Base-by-base conservation (phyloP, 164 flowering plant species). In the Protea cynaroides region DNA sequence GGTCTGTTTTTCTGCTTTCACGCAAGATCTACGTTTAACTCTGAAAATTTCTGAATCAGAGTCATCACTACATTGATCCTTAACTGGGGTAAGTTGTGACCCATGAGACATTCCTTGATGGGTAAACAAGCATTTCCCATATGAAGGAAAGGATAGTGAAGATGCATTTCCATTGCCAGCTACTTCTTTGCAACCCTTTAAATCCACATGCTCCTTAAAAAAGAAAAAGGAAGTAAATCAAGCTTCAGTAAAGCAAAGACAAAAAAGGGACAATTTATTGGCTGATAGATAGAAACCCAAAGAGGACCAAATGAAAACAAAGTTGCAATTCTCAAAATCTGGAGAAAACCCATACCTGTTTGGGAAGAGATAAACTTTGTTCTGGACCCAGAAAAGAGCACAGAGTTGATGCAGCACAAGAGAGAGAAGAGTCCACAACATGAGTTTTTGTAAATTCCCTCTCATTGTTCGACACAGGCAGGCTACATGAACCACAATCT, bases 41-140 rank as follows among this genome's bases (percentile, higher is more conserved):
- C 93, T 73, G 74, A 88, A 91, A 50, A 79, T 80, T 74, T 87
- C 93, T 56, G 84, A 77, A 71, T 87, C 95, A 62, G 93, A 85
- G 72, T 78, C 84, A 74, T 90, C 90, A 73, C 81, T 76, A 51
- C 65, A 46, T 40, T 79, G 78, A 66, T 72, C 71, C 34, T 51
- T 63, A 64, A 8, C 22, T 25, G 77, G 65, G 63, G 29, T 47
- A 51, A 34, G 46, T 54, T 75, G 72, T 23, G 65, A 58, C 58
- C 64, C 68, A 62, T 52, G 62, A 25, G 38, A 24, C 64, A 50
- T 61, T 47, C 55, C 76, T 8, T 37, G 69, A 38, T 61, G 68
- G 24, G 59, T 37, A 70, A 36, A 51, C 21, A 23, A 52, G 58
- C 54, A 66, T 58, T 75, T 72, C 40, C 73, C 76, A 65, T 18